Conservation (phyloP, 371 early-diverging fungal species). For the Mortierella sp. region DNA sequence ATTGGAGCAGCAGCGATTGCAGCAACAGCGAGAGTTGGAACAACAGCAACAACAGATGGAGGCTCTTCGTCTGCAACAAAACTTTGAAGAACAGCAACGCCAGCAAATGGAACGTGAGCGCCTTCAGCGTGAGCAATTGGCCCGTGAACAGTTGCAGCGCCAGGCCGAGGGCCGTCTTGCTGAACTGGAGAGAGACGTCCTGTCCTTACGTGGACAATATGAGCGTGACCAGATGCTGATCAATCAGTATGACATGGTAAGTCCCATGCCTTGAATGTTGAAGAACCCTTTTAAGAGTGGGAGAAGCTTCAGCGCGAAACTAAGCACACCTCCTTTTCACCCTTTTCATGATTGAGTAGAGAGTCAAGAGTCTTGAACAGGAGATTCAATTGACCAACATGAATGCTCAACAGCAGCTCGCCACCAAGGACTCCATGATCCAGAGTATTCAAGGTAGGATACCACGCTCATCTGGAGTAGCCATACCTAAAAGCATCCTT, state of each 20-base stretch:
- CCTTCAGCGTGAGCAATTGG: slow-evolving; percentile 74
- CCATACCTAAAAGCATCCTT: background rate
- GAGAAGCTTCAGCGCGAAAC: too few relatives aligned
- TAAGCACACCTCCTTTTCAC: too few relatives aligned
- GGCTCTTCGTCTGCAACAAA: slow-evolving; percentile 68
- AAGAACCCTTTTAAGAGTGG: too few relatives aligned
- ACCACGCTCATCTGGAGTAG: background rate
- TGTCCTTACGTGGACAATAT: slow-evolving; percentile 78
- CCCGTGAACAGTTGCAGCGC: slow-evolving; percentile 76
- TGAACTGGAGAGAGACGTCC: slow-evolving; percentile 82
- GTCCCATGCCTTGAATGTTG: slow-evolving; percentile 3
- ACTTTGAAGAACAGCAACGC: slow-evolving; percentile 62
- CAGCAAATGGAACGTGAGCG: slow-evolving; percentile 76
- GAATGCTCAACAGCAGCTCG: slow-evolving; percentile 74
- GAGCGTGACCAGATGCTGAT: slow-evolving; percentile 87
- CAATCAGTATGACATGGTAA: slow-evolving; percentile 83
- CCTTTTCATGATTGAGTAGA: slow-evolving; percentile 34
- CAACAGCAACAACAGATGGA: slow-evolving; percentile 65
- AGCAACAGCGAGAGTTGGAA: slow-evolving; percentile 69
- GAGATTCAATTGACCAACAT: slow-evolving; percentile 81
- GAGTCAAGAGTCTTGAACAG: slow-evolving; percentile 80
- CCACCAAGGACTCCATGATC: slow-evolving; percentile 79
- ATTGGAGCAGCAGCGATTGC: slow-evolving; percentile 72
- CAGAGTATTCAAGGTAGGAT: slow-evolving; percentile 78
- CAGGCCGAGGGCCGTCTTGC: slow-evolving; percentile 78